A percentile compares a stretch with the other conserved stretches of the same genome.
These are phyloP conservation scores for Sarcomyxa edulis DNA, from an alignment of 768 basidiomycete genomes.

Conservation along the genomic window DNA sequence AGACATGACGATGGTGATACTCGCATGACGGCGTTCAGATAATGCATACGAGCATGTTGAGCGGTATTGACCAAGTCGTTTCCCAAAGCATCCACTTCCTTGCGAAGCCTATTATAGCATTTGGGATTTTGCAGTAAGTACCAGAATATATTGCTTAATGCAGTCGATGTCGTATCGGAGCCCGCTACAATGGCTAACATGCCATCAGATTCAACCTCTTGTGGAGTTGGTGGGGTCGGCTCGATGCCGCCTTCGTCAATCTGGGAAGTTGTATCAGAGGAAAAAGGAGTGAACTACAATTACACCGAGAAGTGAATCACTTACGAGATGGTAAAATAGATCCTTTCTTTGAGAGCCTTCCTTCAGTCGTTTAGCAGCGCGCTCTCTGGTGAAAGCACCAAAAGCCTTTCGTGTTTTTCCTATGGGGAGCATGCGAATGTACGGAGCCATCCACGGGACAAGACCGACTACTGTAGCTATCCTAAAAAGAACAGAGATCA, in stretches of 20 bases:
- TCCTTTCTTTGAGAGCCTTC: conserved; percentile 18
- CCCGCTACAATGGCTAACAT: conserved; percentile 35
- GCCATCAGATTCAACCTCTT: conserved; percentile 31
- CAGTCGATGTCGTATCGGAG: conserved; percentile 34
- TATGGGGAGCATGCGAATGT: not conserved
- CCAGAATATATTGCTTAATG: conserved; percentile 26
- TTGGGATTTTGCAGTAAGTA: conserved; percentile 27
- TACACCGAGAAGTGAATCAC: conserved; percentile 6
- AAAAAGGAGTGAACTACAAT: too few species aligned
- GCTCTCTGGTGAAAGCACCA: not conserved
- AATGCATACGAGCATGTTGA: conserved; percentile 25
- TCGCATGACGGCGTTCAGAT: conserved; percentile 31
- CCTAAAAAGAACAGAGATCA: not conserved
- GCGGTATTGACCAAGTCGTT: conserved; percentile 19
- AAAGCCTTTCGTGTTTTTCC: too few species aligned
- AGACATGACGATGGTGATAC: too few species aligned
- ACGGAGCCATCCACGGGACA: conserved; percentile 6
- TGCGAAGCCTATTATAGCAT: conserved; percentile 25
- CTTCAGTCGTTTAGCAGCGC: conserved; percentile 3
- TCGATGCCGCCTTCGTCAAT: conserved; percentile 36
- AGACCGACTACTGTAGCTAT: conserved; percentile 5
- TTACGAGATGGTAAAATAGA: conserved; percentile 34
- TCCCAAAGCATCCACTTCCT: conserved; percentile 26
- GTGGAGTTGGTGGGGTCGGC: conserved; percentile 21
- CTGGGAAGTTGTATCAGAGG: conserved; percentile 12